Conservation (phyloP, 2,329 filamentous ascomycete species). For the Ascochyta pisi region DNA sequence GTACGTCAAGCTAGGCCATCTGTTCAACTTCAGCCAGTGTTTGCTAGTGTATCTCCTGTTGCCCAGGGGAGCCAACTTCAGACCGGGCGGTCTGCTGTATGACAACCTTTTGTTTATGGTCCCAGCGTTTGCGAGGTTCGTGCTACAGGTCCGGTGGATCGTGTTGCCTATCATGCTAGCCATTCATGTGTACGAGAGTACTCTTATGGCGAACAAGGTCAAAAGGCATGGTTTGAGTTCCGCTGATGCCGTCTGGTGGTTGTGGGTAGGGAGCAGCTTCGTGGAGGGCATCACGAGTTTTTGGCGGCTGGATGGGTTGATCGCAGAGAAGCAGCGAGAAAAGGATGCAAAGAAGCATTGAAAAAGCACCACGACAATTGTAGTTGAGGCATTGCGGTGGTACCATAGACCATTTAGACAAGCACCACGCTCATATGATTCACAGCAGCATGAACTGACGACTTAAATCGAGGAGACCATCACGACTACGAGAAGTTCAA, state of each 20-base stretch:
- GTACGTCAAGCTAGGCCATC: conserved; percentile 54
- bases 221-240: conserved; percentile 59
- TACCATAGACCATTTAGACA: too few species aligned
- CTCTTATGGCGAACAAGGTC: conserved; percentile 57
- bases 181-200: conserved; percentile 72
- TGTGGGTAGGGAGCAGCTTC: conserved; percentile 60
- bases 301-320: conserved; percentile 45
- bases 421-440: too few species aligned
- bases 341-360: conserved; percentile 47
- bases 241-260: conserved; percentile 59
- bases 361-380: neutral
- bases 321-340: conserved; percentile 33
- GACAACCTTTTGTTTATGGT: conserved; percentile 54
- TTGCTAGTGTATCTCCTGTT: conserved; percentile 41
- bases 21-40: conserved; percentile 60
- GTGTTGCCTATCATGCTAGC: conserved; percentile 66
- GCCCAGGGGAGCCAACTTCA: conserved; percentile 39
- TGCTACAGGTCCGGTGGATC: conserved; percentile 64
- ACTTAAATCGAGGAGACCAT: too few species aligned
- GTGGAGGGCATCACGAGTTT: conserved; percentile 62
- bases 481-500: too few species aligned
- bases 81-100: conserved; percentile 43
- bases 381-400: too few species aligned
- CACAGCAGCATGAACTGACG: too few species aligned
- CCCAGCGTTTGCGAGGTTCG: conserved; percentile 65